phyloP scores from a whole-genome alignment of 192 early-diverging fungal species.

The Lobulomyces angularis region DNA sequence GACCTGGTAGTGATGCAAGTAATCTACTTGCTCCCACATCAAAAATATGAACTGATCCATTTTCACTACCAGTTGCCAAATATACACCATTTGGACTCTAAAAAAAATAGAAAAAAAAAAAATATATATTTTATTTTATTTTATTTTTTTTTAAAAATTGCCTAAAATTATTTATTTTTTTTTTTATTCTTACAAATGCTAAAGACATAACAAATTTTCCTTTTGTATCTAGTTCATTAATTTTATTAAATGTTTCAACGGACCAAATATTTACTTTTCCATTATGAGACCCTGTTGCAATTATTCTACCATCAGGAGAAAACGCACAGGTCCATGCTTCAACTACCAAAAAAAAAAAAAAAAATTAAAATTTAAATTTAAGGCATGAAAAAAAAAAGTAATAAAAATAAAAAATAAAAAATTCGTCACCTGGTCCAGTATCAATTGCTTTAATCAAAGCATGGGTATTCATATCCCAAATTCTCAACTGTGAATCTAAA shows the following conservation, averaged over 20 bases:
- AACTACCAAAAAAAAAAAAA: slow-evolving; percentile 20
- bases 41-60: slow-evolving; percentile 54
- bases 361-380: not conserved
- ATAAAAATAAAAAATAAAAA: not conserved
- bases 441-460: slow-evolving; percentile 46
- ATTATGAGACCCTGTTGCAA: slow-evolving; percentile 60
- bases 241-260: slow-evolving; percentile 55
- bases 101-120: not conserved
- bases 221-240: slow-evolving; percentile 43
- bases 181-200: slow-evolving; percentile 47
- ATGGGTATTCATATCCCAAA: slow-evolving; percentile 57
- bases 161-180: too few relatives aligned
- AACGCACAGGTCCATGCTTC: slow-evolving; percentile 65
- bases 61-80: slow-evolving; percentile 65
- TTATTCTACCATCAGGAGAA: slow-evolving; percentile 55
- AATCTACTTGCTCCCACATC: slow-evolving; percentile 58
- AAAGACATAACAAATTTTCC: slow-evolving; percentile 70
- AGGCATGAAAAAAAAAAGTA: not conserved
- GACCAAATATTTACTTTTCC: slow-evolving; percentile 63
- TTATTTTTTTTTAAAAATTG: too few relatives aligned
- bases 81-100: slow-evolving; percentile 66
- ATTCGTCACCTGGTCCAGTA: slow-evolving; percentile 44
- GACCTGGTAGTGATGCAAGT: slow-evolving; percentile 47
- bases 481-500: slow-evolving; percentile 60
- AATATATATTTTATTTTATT: too few relatives aligned